phyloP scores from a whole-genome alignment of 129 eudicot species.

The Logfia minima region DNA sequence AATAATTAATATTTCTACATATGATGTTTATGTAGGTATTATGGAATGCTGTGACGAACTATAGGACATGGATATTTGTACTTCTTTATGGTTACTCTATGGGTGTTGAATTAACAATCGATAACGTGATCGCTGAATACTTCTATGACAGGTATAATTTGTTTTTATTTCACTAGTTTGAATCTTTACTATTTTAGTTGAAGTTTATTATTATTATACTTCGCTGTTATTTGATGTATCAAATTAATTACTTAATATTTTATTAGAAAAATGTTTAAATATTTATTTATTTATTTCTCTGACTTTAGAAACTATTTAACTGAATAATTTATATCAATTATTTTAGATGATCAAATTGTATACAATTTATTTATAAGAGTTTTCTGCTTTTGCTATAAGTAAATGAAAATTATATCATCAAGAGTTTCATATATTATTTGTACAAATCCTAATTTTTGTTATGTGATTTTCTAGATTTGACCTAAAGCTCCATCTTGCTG shows the following conservation, averaged over 20 bases:
- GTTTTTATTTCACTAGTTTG: neutral
- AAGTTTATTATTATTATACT: neutral
- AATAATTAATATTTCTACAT: neutral
- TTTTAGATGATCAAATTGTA: too few relatives aligned
- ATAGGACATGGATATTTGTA: conserved; percentile 79
- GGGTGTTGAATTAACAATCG: conserved; percentile 72
- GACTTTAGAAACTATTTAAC: too few relatives aligned
- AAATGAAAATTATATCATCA: too few relatives aligned
- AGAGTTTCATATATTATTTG: too few relatives aligned
- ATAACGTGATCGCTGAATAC: conserved; percentile 76
- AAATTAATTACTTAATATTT: too few relatives aligned
- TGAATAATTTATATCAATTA: too few relatives aligned
- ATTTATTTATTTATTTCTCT: too few relatives aligned
- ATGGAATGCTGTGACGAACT: conserved; percentile 63
- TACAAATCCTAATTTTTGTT: neutral
- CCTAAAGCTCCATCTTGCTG: conserved; percentile 75
- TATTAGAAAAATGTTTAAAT: too few relatives aligned
- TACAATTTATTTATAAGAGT: too few relatives aligned
- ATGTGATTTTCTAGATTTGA: conserved; percentile 39
- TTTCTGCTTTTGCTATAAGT: too few relatives aligned
- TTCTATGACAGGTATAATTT: conserved; percentile 62
- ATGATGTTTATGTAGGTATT: conserved; percentile 35
- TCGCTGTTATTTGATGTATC: too few relatives aligned
- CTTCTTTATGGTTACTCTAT: conserved; percentile 76
- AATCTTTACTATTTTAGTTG: neutral